Evolutionary conservation across 768 basidiomycete species (phyloP), one percentile per base, ranked within the genome.

Genomic region (Tulasnella sp.): DNA sequence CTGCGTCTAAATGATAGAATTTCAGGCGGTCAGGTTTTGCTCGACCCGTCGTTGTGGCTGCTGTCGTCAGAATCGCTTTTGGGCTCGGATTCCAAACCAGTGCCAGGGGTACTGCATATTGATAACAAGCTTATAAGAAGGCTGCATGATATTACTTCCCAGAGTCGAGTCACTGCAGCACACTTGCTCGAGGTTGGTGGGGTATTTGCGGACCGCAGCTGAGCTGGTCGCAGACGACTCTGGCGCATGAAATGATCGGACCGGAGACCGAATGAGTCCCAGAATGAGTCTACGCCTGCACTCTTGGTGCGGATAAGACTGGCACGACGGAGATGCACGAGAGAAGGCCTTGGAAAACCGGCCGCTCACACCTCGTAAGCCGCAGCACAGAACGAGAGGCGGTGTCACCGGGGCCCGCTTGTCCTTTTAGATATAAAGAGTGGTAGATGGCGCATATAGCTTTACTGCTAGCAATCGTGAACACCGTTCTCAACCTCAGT

Each of bases 1-100:
- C 64, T 69, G 64, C 64, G 28, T 69, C 64, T 24, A 37, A 69
- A 69, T 69, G 64, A 69, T 69, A 69, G 64, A 69, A 31, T 69
- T 69, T 69, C 64, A 69, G 64, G 34, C 64, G 64, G 64, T 69
- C 64, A 28, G 64, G 64, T 69, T 69, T 69, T 60, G 6, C 58
- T 1, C 58, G n/a, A 60, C 58, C n/a, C n/a, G 18, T 46, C 18
- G 4, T 46, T 46, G 46, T 20, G 46, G 46, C 46, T 46, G n/a
- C 24, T 22, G n/a, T 54, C 24, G 8, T n/a, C 54, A 5, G 54
- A n/a, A 54, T 54, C 5, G 54, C 54, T 0, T n/a, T 22, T n/a
- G 24, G 24, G 3, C 6, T 24, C 54, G 6, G 3, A 54, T 54
- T n/a, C 22, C n/a, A 12, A 54, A n/a, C 54, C 4, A n/a, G 24